Evolutionary conservation across 208 protist species (phyloP).

Genomic region (Trypanosoma rangeli): DNA sequence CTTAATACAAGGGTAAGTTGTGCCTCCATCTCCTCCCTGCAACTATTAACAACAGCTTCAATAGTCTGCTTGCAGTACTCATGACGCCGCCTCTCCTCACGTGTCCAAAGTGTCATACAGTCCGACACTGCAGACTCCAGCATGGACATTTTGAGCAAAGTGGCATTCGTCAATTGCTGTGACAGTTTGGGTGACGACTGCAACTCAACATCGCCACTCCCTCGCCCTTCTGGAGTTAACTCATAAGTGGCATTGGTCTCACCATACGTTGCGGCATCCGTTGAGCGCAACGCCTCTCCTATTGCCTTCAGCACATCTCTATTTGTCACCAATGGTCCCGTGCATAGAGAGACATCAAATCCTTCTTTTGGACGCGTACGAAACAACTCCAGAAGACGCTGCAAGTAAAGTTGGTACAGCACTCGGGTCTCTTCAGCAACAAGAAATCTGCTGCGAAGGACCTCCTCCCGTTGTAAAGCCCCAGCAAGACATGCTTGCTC

Average conservation of each 20-base stretch:
- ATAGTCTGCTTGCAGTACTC: slow-evolving; percentile 5
- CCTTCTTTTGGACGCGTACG: slow-evolving; percentile 2
- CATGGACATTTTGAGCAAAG: slow-evolving; percentile 22
- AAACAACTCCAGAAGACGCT: slow-evolving; percentile 18
- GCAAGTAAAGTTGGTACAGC: slow-evolving; percentile 16
- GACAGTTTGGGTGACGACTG: not conserved
- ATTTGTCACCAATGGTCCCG: slow-evolving; percentile 10
- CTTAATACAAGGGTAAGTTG: slow-evolving; percentile 6
- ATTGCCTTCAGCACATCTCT: slow-evolving; percentile 11
- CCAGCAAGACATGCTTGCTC: slow-evolving; percentile 11
- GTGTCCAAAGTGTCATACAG: slow-evolving; percentile 1
- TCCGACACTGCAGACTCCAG: slow-evolving; percentile 16
- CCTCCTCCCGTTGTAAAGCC: slow-evolving; percentile 20
- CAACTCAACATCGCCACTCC: not conserved
- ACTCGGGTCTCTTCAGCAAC: slow-evolving; percentile 22
- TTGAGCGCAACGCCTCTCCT: not conserved
- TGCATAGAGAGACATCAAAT: not conserved
- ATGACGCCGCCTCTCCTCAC: slow-evolving; percentile 11
- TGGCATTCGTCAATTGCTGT: slow-evolving; percentile 20
- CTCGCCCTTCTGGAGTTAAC: not conserved
- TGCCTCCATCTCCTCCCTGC: slow-evolving; percentile 17
- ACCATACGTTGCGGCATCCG: slow-evolving; percentile 1
- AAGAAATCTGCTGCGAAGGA: slow-evolving; percentile 12
- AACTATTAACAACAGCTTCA: not conserved
- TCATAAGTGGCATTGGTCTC: not conserved